Conservation (phyloP, 2,329 filamentous ascomycete species). For the Pseudocercospora eumusae region DNA sequence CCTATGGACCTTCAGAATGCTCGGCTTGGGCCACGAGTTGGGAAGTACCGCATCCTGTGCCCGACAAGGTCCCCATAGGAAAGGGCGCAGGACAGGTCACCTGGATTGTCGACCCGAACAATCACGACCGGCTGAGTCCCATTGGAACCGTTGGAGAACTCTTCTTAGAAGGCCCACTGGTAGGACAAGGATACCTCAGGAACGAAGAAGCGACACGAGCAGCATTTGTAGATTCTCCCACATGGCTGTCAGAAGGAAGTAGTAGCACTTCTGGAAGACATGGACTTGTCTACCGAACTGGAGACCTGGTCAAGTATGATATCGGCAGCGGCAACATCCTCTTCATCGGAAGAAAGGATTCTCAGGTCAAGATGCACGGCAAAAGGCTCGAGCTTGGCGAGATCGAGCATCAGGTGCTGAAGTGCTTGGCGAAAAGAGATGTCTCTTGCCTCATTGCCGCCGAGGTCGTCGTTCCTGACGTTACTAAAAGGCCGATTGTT, state of each 20-base stretch:
- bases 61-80: conserved; percentile 38
- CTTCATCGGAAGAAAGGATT: conserved; percentile 62
- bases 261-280: not conserved
- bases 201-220: conserved; percentile 34
- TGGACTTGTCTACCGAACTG: conserved; percentile 45
- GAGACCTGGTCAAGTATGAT: conserved; percentile 60
- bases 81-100: conserved; percentile 32
- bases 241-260: conserved; percentile 24
- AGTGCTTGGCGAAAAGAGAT: not conserved
- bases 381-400: conserved; percentile 63
- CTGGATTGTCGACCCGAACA: conserved; percentile 37
- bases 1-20: conserved; percentile 19
- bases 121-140: conserved; percentile 38
- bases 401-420: conserved; percentile 43
- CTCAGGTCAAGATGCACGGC: conserved; percentile 64
- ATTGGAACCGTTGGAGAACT: conserved; percentile 52
- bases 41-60: conserved; percentile 13
- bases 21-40: conserved; percentile 15
- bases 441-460: not conserved
- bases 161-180: conserved; percentile 48
- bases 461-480: conserved; percentile 1
- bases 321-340: conserved; percentile 45
- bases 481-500: not conserved
- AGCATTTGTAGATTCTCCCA: conserved; percentile 37
- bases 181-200: conserved; percentile 48